phyloP scores from a whole-genome alignment of 208 protist species.

The Phytomonas sp. region DNA sequence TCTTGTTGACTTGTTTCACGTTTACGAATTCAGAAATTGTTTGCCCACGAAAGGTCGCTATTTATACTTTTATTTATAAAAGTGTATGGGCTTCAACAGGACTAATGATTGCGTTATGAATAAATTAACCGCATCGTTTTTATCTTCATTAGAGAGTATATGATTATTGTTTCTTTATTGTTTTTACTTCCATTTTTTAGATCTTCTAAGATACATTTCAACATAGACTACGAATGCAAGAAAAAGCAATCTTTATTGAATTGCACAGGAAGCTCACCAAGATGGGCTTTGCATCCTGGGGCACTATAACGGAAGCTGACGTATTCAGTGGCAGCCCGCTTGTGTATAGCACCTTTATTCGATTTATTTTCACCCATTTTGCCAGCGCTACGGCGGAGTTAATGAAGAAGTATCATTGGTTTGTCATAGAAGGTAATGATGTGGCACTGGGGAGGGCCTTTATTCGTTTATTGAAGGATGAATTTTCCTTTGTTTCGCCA shows the following conservation, averaged over 20 bases:
- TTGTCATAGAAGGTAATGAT: conserved; percentile 38
- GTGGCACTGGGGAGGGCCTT: conserved; percentile 15
- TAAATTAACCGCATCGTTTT: too few relatives aligned
- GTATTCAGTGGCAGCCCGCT: conserved; percentile 34
- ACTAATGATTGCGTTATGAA: too few relatives aligned
- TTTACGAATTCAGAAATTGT: too few relatives aligned
- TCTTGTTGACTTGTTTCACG: neutral
- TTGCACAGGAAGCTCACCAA: conserved; percentile 34
- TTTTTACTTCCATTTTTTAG: too few relatives aligned
- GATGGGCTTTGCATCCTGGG: conserved; percentile 35
- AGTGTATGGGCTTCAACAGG: too few relatives aligned
- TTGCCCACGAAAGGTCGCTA: too few relatives aligned
- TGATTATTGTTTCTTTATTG: too few relatives aligned
- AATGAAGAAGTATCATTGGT: conserved; percentile 31
- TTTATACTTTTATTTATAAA: neutral
- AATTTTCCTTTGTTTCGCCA: conserved; percentile 2
- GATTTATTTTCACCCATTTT: conserved; percentile 33
- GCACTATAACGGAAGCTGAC: conserved; percentile 23
- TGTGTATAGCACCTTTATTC: conserved; percentile 33
- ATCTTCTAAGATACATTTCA: neutral
- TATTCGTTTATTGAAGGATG: conserved; percentile 21
- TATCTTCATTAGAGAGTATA: too few relatives aligned
- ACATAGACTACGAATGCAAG: conserved; percentile 12
- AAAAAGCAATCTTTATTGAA: conserved; percentile 19
- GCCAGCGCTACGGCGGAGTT: conserved; percentile 16